phyloP scores from a whole-genome alignment of 345 rosid species.

The Populus alba region DNA sequence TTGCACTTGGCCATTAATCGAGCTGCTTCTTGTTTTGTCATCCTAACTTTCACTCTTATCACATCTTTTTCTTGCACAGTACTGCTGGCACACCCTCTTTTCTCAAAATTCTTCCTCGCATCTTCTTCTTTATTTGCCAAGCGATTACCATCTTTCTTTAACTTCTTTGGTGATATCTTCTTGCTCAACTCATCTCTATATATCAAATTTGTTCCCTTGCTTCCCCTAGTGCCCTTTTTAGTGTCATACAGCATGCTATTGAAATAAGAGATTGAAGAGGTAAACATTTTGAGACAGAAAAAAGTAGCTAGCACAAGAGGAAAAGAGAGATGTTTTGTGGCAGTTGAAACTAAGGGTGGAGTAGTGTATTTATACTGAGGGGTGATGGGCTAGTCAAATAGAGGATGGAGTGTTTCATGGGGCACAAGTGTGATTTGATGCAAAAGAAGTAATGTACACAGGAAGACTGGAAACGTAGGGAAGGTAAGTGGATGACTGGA shows the following conservation, averaged over 20 bases:
- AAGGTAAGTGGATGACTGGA: neutral
- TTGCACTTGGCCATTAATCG: constrained; percentile 45
- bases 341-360: neutral
- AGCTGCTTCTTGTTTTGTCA: constrained; percentile 60
- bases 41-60: constrained; percentile 57
- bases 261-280: neutral
- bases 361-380: neutral
- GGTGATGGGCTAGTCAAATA: neutral
- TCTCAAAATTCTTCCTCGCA: constrained; percentile 5
- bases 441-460: neutral
- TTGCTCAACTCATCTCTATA: constrained; percentile 30
- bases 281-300: neutral
- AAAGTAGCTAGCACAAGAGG: neutral
- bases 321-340: neutral
- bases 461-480: neutral
- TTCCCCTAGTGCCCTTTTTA: neutral
- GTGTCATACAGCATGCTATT: neutral
- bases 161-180: constrained; percentile 24
- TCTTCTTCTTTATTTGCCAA: neutral
- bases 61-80: constrained; percentile 15
- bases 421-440: neutral
- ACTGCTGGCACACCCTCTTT: constrained; percentile 3
- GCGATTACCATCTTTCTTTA: neutral
- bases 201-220: constrained; percentile 14
- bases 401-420: neutral